phyloP scores from a whole-genome alignment of 176 grass and related monocot species.

The Avena atlantica region DNA sequence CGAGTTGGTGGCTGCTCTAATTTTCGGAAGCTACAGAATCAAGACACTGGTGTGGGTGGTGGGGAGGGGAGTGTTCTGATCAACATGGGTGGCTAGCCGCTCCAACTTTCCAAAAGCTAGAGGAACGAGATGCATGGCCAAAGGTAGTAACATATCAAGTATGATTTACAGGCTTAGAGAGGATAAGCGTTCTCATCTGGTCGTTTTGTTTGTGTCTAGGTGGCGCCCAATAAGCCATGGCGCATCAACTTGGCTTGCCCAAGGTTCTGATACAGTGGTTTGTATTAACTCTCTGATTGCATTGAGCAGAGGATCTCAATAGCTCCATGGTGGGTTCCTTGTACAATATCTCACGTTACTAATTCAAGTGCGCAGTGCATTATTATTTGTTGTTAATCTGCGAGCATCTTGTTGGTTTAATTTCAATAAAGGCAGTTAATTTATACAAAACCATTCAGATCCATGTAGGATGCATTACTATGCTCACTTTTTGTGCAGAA shows the following conservation, averaged over 20 bases:
- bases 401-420: background rate
- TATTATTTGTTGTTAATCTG: background rate
- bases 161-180: slow-evolving; percentile 15
- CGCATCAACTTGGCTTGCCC: background rate
- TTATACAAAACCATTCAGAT: slow-evolving; percentile 2
- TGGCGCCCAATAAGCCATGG: slow-evolving; percentile 8
- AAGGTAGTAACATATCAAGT: slow-evolving; percentile 33
- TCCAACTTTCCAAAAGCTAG: slow-evolving; percentile 2
- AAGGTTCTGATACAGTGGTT: slow-evolving; percentile 2
- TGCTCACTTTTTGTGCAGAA: slow-evolving; percentile 32
- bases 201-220: slow-evolving; percentile 38
- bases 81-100: background rate
- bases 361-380: background rate
- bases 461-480: slow-evolving; percentile 35
- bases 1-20: background rate
- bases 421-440: background rate
- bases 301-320: background rate
- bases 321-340: background rate
- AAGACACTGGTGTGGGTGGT: background rate
- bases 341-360: slow-evolving; percentile 1
- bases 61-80: background rate
- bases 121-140: background rate
- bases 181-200: slow-evolving; percentile 31
- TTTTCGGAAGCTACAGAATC: too few species aligned
- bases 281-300: background rate